Percentiles rank a stretch among this genome's conserved stretches.
phyloP scores from a whole-genome alignment of 176 grass and related monocot genomes.

The Musa schizocarpa region DNA sequence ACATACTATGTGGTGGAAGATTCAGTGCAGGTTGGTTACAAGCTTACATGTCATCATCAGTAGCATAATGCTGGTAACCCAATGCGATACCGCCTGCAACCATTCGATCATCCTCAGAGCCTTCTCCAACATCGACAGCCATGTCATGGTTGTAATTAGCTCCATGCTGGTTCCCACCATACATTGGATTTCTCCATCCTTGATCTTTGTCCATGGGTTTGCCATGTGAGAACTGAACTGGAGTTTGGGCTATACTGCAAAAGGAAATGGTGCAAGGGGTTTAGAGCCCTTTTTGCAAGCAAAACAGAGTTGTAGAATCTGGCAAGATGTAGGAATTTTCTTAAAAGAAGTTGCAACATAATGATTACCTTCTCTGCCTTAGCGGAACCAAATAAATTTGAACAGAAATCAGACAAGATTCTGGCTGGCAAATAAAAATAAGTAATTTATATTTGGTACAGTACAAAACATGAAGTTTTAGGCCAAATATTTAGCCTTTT shows the following conservation, averaged over 20 bases:
- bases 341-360: neutral
- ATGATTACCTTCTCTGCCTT: neutral
- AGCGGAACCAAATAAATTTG: neutral
- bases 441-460: neutral
- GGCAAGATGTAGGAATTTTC: neutral
- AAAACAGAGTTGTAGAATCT: too few species aligned
- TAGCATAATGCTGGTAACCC: neutral
- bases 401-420: neutral
- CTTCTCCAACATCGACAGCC: slow-evolving; percentile 24
- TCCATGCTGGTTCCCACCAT: slow-evolving; percentile 29
- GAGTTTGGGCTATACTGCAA: slow-evolving; percentile 25
- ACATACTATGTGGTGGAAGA: neutral
- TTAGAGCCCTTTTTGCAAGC: neutral
- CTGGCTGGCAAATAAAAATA: neutral
- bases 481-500: too few species aligned
- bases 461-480: neutral
- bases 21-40: neutral
- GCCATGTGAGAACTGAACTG: slow-evolving; percentile 9
- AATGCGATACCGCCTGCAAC: neutral
- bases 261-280: neutral
- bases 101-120: slow-evolving; percentile 1
- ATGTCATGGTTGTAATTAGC: slow-evolving; percentile 29
- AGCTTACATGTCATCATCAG: slow-evolving; percentile 9
- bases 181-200: slow-evolving; percentile 30
- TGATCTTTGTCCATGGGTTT: slow-evolving; percentile 27